Evolutionary conservation across 2,329 filamentous ascomycete species (phyloP), one percentile per base, ranked within the genome.

Genomic region (Aspergillus eucalypticola): DNA sequence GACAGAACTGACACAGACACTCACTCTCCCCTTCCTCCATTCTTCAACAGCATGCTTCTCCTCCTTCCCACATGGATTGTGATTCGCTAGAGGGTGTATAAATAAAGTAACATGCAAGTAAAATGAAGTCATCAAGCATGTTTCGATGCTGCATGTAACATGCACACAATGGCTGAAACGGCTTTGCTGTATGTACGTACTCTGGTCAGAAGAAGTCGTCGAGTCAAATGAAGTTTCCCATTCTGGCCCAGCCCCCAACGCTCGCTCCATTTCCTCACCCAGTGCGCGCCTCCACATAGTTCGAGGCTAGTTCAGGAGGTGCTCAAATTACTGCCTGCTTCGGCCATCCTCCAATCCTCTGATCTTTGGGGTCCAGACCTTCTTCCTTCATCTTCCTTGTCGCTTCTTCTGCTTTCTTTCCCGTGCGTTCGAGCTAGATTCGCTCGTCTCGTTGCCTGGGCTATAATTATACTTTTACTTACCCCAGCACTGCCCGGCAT

Each of bases 281-380:
- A 50, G 27, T 15, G 46, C 46, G n/a, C 46, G 46, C 46, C 46
- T 50, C 46, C 46, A 50, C 46, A 50, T 50, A 50, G 46, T 50
- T 50, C 25, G 46, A 50, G 25, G 46, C 46, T 50, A 50, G 46
- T 17, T 50, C 46, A 50, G 46, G 46, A 50, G 46, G 25, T 50
- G 46, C 25, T 17, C 23, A 50, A 50, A 50, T 50, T 50, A 50
- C 46, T 49, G 21, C 21, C 44, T 49, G 15, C 44, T 21, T 49
- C 44, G 15, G 25, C 44, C 46, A 50, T 44, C 41, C 46, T 50
- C 46, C 25, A 27, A 8, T 23, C 8, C 15, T n/a, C 19, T 44
- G 41, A 50, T 29, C 23, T 50, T 50, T 50, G 46, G 46, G 46
- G 46, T 50, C 46, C 46, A 50, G 46, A 32, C 46, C 46, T 27